Percentiles rank a stretch among this genome's conserved stretches.
Conservation (phyloP, 1,284 basidiomycete species). For the Cryptococcus deneoformans region DNA sequence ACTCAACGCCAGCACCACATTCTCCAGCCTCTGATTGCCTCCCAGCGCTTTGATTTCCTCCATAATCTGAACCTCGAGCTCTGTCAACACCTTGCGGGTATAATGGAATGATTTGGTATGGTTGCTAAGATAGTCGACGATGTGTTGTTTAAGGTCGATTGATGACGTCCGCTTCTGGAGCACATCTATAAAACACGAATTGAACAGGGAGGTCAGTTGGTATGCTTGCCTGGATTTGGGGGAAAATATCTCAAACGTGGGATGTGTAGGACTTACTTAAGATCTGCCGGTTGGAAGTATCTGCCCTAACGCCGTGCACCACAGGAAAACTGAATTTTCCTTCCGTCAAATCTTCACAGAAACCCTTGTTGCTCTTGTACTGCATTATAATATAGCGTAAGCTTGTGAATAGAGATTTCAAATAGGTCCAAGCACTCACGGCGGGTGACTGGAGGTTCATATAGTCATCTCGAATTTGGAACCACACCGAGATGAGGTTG, state of each 20-base stretch:
- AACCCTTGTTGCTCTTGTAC: conserved; percentile 91
- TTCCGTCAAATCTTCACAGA: conserved; percentile 90
- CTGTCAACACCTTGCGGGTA: conserved; percentile 61
- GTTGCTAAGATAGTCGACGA: conserved; percentile 71
- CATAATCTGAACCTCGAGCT: conserved; percentile 53
- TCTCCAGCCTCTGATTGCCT: conserved; percentile 41
- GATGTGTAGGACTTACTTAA: conserved; percentile 60
- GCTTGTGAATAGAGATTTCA: neutral
- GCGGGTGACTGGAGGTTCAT: conserved; percentile 89
- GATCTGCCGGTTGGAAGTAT: conserved; percentile 69
- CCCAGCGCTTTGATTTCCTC: conserved; percentile 44
- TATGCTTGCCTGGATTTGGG: neutral
- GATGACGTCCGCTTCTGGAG: conserved; percentile 82
- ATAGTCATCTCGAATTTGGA: conserved; percentile 96
- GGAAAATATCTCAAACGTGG: neutral
- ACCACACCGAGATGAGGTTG: conserved; percentile 90
- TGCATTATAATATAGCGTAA: conserved; percentile 35
- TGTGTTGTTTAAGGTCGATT: conserved; percentile 71
- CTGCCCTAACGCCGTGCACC: conserved; percentile 79
- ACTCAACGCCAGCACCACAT: conserved; percentile 32
- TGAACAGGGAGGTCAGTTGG: neutral
- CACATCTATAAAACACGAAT: conserved; percentile 58
- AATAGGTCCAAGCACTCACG: conserved; percentile 50
- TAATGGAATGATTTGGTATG: conserved; percentile 73
- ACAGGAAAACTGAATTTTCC: conserved; percentile 97